Evolutionary conservation across 2,329 filamentous ascomycete species (phyloP), one percentile per base, ranked within the genome.

Genomic region (Orbilia blumenaviensis): DNA sequence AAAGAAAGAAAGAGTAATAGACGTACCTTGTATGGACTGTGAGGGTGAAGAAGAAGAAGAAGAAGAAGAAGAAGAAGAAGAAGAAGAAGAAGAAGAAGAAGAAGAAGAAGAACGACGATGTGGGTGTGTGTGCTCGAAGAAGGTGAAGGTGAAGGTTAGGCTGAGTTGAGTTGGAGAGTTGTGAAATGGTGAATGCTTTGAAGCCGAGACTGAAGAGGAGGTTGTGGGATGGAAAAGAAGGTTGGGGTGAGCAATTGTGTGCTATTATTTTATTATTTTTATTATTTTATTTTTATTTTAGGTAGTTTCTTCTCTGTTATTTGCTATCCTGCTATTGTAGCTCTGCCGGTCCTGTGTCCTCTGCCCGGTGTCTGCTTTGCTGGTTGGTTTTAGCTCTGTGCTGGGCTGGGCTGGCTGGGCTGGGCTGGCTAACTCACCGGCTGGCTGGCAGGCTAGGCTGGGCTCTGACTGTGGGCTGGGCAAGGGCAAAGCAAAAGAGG

Each of bases 191-290:
- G 36, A n/a, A n/a, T n/a, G n/a, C n/a, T n/a, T 44, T 46, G 58
- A 63, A 44, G 41, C 66, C 60, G 67, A 64, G 61, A 73, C 68
- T n/a, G 60, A 73, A 60, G 68, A 66, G 56, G 54, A 44, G 41
- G 62, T 60, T 61, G 41, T 42, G 52, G 50, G 62, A 67, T 42
- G 54, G 52, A 34, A 4, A 50, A 38, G 66, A 32, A 42, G 44
- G 38, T 44, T 46, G 27, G 23, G 16, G 52, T 56, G 29, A 44
- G 41, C 41, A 44, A 44, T 41, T 41, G 38, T n/a, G 6, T 12
- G 7, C n/a, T n/a, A n/a, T n/a, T n/a, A n/a, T n/a, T n/a, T 42
- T 50, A 50, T 27, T 50, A 29, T 32, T 29, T 7, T 50, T 50
- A 29, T 50, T 50, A 25, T 18, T 48, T 21, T 23, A n/a, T n/a